phyloP scores from a whole-genome alignment of 2,329 filamentous ascomycete species.

The Diplodia mutila region DNA sequence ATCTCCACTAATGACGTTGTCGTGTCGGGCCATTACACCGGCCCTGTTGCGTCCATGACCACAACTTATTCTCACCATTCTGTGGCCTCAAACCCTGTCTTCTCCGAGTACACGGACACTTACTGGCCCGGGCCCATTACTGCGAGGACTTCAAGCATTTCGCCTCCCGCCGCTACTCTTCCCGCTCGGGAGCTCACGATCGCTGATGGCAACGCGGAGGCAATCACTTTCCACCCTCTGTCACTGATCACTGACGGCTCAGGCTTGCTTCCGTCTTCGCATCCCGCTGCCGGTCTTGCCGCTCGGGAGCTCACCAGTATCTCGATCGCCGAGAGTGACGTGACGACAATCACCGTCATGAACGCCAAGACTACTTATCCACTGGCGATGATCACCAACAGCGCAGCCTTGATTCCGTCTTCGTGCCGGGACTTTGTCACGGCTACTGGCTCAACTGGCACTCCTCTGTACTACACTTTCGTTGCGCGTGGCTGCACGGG shows the following conservation, averaged over 20 bases:
- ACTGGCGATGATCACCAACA: not conserved
- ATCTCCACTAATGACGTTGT: not conserved
- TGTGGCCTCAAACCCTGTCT: not conserved
- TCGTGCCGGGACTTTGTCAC: not conserved
- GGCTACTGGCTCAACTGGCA: not conserved
- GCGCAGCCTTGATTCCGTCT: not conserved
- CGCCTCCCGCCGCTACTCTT: not conserved
- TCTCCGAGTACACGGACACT: not conserved
- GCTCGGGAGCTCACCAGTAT: conserved; percentile 2
- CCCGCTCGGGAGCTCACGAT: not conserved
- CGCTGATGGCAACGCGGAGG: not conserved
- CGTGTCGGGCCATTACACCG: not conserved
- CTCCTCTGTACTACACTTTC: not conserved
- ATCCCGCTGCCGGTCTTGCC: not conserved
- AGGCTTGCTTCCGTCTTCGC: not conserved
- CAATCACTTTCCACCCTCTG: not conserved
- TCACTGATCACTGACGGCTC: not conserved
- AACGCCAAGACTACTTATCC: not conserved
- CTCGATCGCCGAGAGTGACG: not conserved
- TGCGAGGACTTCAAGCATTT: not conserved
- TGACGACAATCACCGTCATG: not conserved
- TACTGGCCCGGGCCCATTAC: no score
- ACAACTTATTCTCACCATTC: not conserved
- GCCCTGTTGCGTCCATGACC: not conserved
- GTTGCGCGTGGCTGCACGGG: conserved; percentile 6